A percentile compares a stretch with the other conserved stretches of the same genome.
Conservation (phyloP, 352 stramenopile species). For the Pythium insidiosum region DNA sequence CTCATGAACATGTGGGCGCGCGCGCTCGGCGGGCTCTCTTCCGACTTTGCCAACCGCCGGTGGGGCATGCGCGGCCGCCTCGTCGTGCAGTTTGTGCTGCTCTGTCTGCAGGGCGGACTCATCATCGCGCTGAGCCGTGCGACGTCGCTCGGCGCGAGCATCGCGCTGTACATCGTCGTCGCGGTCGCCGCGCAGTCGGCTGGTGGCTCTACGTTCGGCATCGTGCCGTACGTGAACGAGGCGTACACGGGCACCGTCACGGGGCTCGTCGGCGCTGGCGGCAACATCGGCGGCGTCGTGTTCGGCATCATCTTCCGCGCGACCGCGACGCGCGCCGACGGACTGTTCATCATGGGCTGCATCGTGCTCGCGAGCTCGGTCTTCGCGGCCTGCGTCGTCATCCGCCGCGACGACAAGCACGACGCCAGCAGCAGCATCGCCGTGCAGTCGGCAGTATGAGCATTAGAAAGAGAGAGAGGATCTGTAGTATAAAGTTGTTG, state of each 20-base stretch:
- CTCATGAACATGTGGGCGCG: constrained; percentile 93
- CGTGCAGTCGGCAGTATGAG: too few species aligned
- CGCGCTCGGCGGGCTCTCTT: constrained; percentile 79
- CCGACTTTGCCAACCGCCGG: constrained; percentile 75
- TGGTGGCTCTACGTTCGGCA: constrained; percentile 52
- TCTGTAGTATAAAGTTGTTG: too few species aligned
- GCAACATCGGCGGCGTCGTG: constrained; percentile 63
- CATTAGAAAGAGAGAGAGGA: too few species aligned
- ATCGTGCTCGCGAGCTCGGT: constrained; percentile 48
- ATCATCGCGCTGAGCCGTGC: constrained; percentile 86
- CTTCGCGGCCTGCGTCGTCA: constrained; percentile 29
- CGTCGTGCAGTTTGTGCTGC: constrained; percentile 67
- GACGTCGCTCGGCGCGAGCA: constrained; percentile 53
- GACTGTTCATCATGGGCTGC: constrained; percentile 45
- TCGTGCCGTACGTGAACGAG: constrained; percentile 70
- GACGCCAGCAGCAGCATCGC: too few species aligned
- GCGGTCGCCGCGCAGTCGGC: constrained; percentile 87
- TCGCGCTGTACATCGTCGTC: constrained; percentile 89
- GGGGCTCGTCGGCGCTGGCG: constrained; percentile 51
- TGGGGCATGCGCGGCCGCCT: constrained; percentile 89
- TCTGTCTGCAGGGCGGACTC: constrained; percentile 69
- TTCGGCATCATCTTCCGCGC: constrained; percentile 63
- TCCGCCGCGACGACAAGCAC: constrained; percentile 30
- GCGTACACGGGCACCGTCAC: constrained; percentile 57
- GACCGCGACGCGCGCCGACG: constrained; percentile 19